Evolutionary conservation across 1,284 basidiomycete genomes (phyloP).

Genomic region (Chalciporus sp.): DNA sequence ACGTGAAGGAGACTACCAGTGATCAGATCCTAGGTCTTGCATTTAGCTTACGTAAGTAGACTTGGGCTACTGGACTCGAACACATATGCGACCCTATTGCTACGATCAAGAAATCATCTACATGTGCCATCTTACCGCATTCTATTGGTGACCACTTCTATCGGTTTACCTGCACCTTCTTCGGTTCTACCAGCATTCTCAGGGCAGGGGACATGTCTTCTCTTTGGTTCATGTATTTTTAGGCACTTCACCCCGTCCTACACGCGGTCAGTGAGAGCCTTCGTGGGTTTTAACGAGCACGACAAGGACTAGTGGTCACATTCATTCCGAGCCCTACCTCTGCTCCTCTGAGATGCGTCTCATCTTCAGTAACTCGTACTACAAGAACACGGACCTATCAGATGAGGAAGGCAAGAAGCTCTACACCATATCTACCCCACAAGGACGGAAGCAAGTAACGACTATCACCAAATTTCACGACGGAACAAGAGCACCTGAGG

Average conservation of each 20-base stretch:
- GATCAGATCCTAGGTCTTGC: not conserved
- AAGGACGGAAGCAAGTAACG: constrained; percentile 19
- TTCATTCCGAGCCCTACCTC: not conserved
- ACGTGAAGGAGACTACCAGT: not conserved
- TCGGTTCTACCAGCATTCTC: too few relatives aligned
- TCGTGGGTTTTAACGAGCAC: not conserved
- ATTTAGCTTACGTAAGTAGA: not conserved
- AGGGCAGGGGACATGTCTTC: too few relatives aligned
- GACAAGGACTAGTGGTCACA: not conserved
- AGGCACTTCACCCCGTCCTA: too few relatives aligned
- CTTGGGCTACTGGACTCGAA: not conserved
- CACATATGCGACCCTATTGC: too few relatives aligned
- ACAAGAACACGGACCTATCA: constrained; percentile 19
- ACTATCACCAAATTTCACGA: constrained; percentile 18
- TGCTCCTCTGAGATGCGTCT: constrained; percentile 14
- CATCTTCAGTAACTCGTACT: constrained; percentile 19
- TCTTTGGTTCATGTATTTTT: too few relatives aligned
- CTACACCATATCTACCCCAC: constrained; percentile 20
- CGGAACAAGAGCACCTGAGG: constrained; percentile 1
- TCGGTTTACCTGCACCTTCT: too few relatives aligned
- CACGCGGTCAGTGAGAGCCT: too few relatives aligned
- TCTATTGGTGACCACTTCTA: too few relatives aligned
- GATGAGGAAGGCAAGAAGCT: constrained; percentile 18
- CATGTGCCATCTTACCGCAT: too few relatives aligned
- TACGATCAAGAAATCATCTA: too few relatives aligned